These are phyloP conservation scores for Phaeosphaeriaceae sp. DNA, from an alignment of 2,329 filamentous ascomycete species.

Conservation along the genomic window DNA sequence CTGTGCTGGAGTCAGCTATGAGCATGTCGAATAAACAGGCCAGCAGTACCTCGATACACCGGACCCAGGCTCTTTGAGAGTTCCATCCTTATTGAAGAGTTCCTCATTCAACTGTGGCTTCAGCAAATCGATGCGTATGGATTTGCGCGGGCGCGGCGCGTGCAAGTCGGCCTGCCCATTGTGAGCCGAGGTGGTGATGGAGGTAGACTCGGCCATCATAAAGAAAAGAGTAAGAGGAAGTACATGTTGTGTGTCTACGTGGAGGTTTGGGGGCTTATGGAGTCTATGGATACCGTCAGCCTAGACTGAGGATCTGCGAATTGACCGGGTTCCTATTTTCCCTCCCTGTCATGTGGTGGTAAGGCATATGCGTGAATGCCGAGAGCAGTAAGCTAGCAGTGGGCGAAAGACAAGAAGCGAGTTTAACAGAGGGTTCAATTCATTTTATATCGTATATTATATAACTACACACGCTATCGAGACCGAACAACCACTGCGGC, in stretches of 20 bases:
- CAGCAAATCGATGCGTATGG: constrained; percentile 41
- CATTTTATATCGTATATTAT: too few species aligned
- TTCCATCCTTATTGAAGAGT: constrained; percentile 28
- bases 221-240: constrained; percentile 5
- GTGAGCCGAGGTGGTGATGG: constrained; percentile 28
- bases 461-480: neutral
- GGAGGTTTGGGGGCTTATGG: constrained; percentile 6
- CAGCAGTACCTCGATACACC: constrained; percentile 56
- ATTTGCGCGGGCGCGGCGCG: constrained; percentile 46
- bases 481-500: neutral
- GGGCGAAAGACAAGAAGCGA: neutral
- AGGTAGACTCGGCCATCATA: constrained; percentile 44
- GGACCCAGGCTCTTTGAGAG: constrained; percentile 33
- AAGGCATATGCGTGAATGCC: constrained; percentile 22
- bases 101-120: constrained; percentile 45
- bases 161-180: constrained; percentile 37
- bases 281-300: constrained; percentile 33
- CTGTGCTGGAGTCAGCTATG: constrained; percentile 55
- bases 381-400: constrained; percentile 4
- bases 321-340: constrained; percentile 24
- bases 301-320: constrained; percentile 35
- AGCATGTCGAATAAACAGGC: constrained; percentile 58
- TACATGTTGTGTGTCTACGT: constrained; percentile 27
- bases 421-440: neutral
- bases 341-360: constrained; percentile 5